Percentiles rank a stretch among this genome's conserved stretches.
phyloP scores from a whole-genome alignment of 768 basidiomycete genomes.

The Omphalotus guepiniiformis region DNA sequence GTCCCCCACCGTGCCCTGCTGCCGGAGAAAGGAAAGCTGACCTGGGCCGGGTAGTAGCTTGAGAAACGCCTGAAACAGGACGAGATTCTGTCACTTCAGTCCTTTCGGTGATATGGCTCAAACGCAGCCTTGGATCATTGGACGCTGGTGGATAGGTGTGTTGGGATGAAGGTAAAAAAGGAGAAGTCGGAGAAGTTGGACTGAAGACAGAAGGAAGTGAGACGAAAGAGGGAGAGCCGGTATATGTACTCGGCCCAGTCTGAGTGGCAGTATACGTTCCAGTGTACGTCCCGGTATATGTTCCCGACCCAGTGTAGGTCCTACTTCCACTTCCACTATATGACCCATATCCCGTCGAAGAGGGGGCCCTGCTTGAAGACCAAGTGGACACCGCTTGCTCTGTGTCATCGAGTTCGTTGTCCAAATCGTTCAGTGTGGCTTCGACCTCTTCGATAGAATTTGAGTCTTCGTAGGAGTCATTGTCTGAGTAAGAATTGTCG shows the following conservation, averaged over 20 bases:
- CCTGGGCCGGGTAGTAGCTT: conserved; percentile 31
- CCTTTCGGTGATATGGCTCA: conserved; percentile 76
- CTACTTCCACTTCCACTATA: not conserved
- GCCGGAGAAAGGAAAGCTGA: conserved; percentile 42
- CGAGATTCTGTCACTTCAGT: conserved; percentile 66
- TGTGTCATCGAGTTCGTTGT: conserved; percentile 61
- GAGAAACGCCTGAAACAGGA: conserved; percentile 44
- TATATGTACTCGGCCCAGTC: conserved; percentile 33
- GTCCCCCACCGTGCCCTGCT: conserved; percentile 19
- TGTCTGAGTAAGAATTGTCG: conserved; percentile 40
- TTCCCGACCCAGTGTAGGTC: not conserved
- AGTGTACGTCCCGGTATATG: conserved; percentile 21
- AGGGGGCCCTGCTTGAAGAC: conserved; percentile 29
- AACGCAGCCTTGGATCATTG: conserved; percentile 36
- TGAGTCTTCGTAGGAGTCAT: conserved; percentile 59
- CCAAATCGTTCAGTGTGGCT: conserved; percentile 59
- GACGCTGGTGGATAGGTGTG: conserved; percentile 21
- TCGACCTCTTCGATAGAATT: conserved; percentile 58
- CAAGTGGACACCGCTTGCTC: conserved; percentile 65
- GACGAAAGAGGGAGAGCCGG: conserved; percentile 43
- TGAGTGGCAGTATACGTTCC: conserved; percentile 14
- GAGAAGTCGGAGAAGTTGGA: conserved; percentile 24
- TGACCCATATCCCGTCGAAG: conserved; percentile 1
- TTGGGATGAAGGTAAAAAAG: not conserved
- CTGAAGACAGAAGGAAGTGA: conserved; percentile 37